Percentiles rank a stretch among this genome's conserved stretches.
Evolutionary conservation across 2,329 filamentous ascomycete genomes (phyloP).

Genomic region (Apiospora phragmitis): DNA sequence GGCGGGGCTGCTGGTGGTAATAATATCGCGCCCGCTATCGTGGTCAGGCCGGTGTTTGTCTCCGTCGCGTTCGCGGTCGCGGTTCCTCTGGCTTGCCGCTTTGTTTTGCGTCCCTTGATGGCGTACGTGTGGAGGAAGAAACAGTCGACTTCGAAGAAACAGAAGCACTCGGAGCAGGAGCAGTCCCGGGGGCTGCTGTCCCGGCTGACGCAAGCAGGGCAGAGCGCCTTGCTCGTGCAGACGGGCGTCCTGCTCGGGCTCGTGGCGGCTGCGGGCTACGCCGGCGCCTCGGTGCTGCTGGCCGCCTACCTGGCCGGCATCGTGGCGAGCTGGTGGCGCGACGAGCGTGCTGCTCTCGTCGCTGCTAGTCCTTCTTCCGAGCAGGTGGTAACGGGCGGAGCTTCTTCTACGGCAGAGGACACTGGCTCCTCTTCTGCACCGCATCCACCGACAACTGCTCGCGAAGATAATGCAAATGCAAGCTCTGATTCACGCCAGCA

Average conservation of each 20-base stretch:
- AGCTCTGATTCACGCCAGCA: too few species aligned
- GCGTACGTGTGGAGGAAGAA: conserved; percentile 31
- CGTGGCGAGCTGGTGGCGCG: conserved; percentile 60
- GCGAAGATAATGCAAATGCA: neutral
- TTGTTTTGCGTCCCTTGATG: conserved; percentile 44
- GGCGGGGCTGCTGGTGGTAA: conserved; percentile 51
- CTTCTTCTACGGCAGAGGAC: too few species aligned
- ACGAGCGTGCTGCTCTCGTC: conserved; percentile 19
- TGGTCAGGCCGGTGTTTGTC: conserved; percentile 47
- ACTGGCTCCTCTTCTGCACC: too few species aligned
- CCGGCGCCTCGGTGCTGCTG: conserved; percentile 63
- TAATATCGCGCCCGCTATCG: conserved; percentile 36
- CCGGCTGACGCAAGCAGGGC: conserved; percentile 29
- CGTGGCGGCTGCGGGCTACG: conserved; percentile 54
- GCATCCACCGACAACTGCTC: too few species aligned
- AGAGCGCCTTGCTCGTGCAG: conserved; percentile 46
- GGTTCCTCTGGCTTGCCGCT: conserved; percentile 48
- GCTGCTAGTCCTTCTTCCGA: neutral
- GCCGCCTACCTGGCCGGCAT: conserved; percentile 65
- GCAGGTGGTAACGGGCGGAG: conserved; percentile 6
- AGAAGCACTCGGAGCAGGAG: conserved; percentile 15
- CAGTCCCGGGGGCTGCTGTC: conserved; percentile 11
- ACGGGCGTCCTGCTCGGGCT: conserved; percentile 49
- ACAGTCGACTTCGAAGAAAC: too few species aligned
- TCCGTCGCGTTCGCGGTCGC: conserved; percentile 51